These are phyloP conservation scores for Copromyces sp. DNA, from an alignment of 495 filamentous ascomycete genomes.

Conservation along the genomic window DNA sequence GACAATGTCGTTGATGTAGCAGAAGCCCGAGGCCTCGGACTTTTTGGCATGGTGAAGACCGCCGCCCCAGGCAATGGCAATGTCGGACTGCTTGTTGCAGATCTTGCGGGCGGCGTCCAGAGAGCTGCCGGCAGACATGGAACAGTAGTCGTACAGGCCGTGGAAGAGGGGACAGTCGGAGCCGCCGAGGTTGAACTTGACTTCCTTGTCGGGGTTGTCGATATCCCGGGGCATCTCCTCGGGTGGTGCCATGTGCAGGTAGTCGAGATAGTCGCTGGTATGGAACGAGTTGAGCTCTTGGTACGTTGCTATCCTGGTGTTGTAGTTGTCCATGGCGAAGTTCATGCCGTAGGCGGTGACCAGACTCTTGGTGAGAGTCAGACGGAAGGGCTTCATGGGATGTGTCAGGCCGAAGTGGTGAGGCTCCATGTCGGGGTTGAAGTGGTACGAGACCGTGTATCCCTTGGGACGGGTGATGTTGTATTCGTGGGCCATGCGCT, in stretches of 20 bases:
- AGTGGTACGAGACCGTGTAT: slow-evolving; percentile 90
- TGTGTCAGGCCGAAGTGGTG: slow-evolving; percentile 93
- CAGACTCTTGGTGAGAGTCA: slow-evolving; percentile 89
- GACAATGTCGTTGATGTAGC: slow-evolving; percentile 98
- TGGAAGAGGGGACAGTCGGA: slow-evolving; percentile 97
- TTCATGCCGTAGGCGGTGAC: slow-evolving; percentile 92
- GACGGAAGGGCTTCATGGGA: slow-evolving; percentile 98
- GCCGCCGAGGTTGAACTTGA: slow-evolving; percentile 70
- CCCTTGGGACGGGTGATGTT: slow-evolving; percentile 69
- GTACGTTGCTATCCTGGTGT: slow-evolving; percentile 67
- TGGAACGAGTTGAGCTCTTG: slow-evolving; percentile 88
- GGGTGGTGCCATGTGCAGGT: slow-evolving; percentile 49
- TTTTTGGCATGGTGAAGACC: slow-evolving; percentile 97
- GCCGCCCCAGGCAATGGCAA: slow-evolving; percentile 96
- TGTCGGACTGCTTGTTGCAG: slow-evolving; percentile 74
- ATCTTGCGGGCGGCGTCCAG: slow-evolving; percentile 88
- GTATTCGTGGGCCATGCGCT: slow-evolving; percentile 57
- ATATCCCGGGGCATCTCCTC: slow-evolving; percentile 40
- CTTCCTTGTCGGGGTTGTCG: slow-evolving; percentile 37
- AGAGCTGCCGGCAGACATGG: slow-evolving; percentile 81
- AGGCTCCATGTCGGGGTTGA: slow-evolving; percentile 87
- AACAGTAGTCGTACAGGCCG: slow-evolving; percentile 89
- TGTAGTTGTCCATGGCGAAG: slow-evolving; percentile 88
- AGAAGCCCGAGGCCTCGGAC: slow-evolving; percentile 93
- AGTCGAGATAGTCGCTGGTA: slow-evolving; percentile 79